Evolutionary conservation across 1,284 basidiomycete species (phyloP).

Genomic region (Ceratobasidium sp.): DNA sequence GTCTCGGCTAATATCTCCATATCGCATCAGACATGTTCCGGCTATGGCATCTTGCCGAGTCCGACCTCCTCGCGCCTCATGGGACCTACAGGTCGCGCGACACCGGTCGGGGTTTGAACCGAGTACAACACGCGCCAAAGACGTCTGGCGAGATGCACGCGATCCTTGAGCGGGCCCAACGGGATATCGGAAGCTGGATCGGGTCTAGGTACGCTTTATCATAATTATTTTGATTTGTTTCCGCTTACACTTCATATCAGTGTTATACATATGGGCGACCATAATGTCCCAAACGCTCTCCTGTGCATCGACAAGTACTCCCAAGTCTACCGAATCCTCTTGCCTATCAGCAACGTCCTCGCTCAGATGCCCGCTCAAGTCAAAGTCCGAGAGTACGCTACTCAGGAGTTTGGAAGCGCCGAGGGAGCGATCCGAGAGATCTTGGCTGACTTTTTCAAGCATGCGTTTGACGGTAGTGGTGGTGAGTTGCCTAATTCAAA

Average conservation of each 20-base stretch:
- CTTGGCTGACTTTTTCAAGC: slow-evolving; percentile 82
- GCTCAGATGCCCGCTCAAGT: slow-evolving; percentile 74
- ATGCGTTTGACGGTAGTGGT: slow-evolving; percentile 58
- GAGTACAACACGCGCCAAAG: slow-evolving; percentile 84
- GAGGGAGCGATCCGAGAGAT: slow-evolving; percentile 77
- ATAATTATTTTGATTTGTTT: too few relatives aligned
- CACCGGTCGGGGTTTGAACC: slow-evolving; percentile 85
- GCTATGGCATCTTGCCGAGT: slow-evolving; percentile 81
- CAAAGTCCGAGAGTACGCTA: slow-evolving; percentile 74
- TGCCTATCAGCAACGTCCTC: slow-evolving; percentile 83
- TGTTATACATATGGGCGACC: slow-evolving; percentile 62
- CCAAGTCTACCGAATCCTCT: slow-evolving; percentile 85
- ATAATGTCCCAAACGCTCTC: slow-evolving; percentile 87
- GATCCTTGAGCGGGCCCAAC: slow-evolving; percentile 82
- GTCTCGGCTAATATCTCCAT: background rate
- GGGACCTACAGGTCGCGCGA: slow-evolving; percentile 80
- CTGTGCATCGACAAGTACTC: slow-evolving; percentile 90
- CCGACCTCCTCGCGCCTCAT: slow-evolving; percentile 79
- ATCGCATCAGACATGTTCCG: slow-evolving; percentile 78
- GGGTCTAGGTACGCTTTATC: slow-evolving; percentile 68
- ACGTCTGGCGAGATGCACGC: slow-evolving; percentile 86
- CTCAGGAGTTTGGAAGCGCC: slow-evolving; percentile 79
- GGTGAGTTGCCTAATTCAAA: slow-evolving; percentile 19
- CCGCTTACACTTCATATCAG: too few relatives aligned
- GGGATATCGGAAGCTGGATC: slow-evolving; percentile 81